A percentile compares a stretch with the other conserved stretches of the same genome.
These are phyloP conservation scores for Discostella stelligera DNA, from an alignment of 352 stramenopile genomes.

Conservation along the genomic window DNA sequence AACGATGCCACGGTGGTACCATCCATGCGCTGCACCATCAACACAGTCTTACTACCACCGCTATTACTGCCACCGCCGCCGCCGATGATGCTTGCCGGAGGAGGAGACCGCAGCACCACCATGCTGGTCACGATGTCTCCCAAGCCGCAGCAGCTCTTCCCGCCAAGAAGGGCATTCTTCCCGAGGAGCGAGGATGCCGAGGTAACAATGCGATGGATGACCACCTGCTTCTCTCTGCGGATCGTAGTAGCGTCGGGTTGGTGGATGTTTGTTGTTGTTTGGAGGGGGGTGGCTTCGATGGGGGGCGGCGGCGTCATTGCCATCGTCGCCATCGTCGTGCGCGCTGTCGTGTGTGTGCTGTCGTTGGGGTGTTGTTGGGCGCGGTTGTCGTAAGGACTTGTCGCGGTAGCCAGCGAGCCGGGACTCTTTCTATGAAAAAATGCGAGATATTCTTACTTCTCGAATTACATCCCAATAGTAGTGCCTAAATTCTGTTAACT, in stretches of 20 bases:
- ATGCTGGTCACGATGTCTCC: constrained; percentile 41
- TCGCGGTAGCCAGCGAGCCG: no score
- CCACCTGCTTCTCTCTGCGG: not conserved
- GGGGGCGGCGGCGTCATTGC: not conserved
- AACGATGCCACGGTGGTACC: constrained; percentile 45
- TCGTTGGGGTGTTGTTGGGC: no score
- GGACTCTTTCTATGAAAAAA: no score
- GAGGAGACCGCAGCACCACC: not conserved
- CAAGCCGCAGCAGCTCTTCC: not conserved
- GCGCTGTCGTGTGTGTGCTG: no score
- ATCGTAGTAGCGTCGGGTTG: not conserved
- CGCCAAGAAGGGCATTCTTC: not conserved
- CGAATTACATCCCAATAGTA: no score
- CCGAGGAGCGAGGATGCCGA: constrained; percentile 15
- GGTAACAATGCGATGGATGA: constrained; percentile 5
- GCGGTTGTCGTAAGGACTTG: no score
- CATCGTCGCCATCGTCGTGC: no score
- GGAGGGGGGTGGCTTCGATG: constrained; percentile 11
- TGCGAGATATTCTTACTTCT: no score
- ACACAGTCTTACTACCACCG: not conserved
- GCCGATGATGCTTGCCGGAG: not conserved
- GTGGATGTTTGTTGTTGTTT: not conserved
- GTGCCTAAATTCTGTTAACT: no score
- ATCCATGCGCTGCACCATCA: constrained; percentile 43
- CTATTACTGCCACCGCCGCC: not conserved